Percentiles rank a stretch among this genome's conserved stretches.
Evolutionary conservation across 176 grass and related monocot species (phyloP).

Genomic region (Leersia perrieri): DNA sequence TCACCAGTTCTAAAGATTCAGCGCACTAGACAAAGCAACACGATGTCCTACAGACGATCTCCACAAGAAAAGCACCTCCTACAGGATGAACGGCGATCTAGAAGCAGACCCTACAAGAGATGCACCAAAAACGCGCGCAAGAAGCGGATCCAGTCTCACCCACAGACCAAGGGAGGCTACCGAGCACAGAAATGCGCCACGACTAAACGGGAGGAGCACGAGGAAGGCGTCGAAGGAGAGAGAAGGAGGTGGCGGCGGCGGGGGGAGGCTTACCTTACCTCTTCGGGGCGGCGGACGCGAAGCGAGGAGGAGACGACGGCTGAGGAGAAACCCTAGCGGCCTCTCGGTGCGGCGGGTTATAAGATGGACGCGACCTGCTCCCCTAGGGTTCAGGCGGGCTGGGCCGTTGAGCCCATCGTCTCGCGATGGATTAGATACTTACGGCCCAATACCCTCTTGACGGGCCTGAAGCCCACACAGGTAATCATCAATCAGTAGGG

Average conservation of each 20-base stretch:
- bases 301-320: slow-evolving; percentile 18
- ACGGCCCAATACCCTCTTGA: neutral
- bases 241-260: neutral
- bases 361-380: neutral
- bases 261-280: slow-evolving; percentile 14
- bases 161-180: neutral
- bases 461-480: neutral
- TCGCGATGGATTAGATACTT: too few relatives aligned
- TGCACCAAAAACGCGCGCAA: neutral
- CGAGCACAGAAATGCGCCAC: neutral
- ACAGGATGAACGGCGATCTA: neutral
- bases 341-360: slow-evolving; percentile 7
- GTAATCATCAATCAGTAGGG: too few relatives aligned
- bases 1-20: neutral
- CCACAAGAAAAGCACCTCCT: neutral
- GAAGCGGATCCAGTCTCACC: slow-evolving; percentile 1
- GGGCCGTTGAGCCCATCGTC: neutral
- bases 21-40: neutral
- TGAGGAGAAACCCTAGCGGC: slow-evolving; percentile 39
- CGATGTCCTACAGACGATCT: neutral
- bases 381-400: neutral
- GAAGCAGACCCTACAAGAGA: neutral
- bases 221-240: neutral
- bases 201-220: neutral
- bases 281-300: neutral